Evolutionary conservation across 768 basidiomycete genomes (phyloP).

Genomic region (Kwoniella shandongensis): DNA sequence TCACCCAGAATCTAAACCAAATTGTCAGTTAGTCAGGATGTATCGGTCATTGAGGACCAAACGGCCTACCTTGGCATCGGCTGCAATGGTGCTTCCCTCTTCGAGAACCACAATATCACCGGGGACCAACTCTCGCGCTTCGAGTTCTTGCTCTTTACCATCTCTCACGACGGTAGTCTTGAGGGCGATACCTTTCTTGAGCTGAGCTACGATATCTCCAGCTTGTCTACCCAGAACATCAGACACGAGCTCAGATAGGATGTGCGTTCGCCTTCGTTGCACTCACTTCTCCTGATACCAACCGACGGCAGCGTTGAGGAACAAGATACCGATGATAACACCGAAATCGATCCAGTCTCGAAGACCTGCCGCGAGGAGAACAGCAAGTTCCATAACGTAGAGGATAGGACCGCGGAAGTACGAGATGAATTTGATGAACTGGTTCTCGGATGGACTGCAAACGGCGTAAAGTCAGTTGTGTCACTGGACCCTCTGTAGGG

Average conservation of each 20-base stretch:
- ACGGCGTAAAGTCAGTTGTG: background rate
- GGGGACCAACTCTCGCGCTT: constrained; percentile 57
- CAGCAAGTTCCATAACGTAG: constrained; percentile 59
- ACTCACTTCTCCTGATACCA: constrained; percentile 59
- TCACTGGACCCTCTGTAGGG: background rate
- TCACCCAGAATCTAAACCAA: constrained; percentile 54
- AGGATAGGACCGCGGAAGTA: constrained; percentile 59
- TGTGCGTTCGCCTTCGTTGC: no score
- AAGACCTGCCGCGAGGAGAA: constrained; percentile 57
- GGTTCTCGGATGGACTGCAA: constrained; percentile 56
- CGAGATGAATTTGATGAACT: constrained; percentile 56
- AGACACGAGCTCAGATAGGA: no score
- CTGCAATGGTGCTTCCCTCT: constrained; percentile 58
- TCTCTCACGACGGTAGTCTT: constrained; percentile 56
- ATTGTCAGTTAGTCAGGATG: background rate
- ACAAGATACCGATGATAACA: constrained; percentile 55
- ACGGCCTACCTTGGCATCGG: constrained; percentile 54
- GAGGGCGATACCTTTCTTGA: constrained; percentile 59
- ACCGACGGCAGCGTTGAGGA: constrained; percentile 57
- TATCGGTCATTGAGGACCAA: background rate
- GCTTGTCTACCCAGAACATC: constrained; percentile 53
- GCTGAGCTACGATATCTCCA: constrained; percentile 59
- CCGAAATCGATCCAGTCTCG: constrained; percentile 60
- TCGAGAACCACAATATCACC: constrained; percentile 58
- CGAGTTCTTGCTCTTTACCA: constrained; percentile 57